These are phyloP conservation scores for Inga laurina DNA, from an alignment of 306 rosid genomes.

Conservation along the genomic window DNA sequence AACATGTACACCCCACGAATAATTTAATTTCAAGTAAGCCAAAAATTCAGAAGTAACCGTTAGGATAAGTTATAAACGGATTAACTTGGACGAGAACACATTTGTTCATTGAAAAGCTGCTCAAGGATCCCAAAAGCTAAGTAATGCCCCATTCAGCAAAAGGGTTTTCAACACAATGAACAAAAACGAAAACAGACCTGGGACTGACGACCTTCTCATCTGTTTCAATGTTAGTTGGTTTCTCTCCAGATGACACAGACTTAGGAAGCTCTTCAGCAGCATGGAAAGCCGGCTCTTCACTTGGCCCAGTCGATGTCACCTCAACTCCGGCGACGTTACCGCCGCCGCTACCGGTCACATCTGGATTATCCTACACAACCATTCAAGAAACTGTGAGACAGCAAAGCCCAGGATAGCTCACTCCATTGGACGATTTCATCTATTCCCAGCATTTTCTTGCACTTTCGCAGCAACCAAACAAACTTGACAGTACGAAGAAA, in stretches of 20 bases:
- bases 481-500: not conserved
- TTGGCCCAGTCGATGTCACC: constrained; percentile 42
- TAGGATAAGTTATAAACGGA: not conserved
- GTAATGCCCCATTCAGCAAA: not conserved
- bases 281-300: constrained; percentile 47
- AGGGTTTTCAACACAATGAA: not conserved
- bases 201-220: constrained; percentile 56
- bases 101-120: not conserved
- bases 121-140: constrained; percentile 10
- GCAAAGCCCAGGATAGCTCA: not conserved
- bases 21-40: not conserved
- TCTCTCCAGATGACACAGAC: constrained; percentile 53
- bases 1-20: not conserved
- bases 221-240: constrained; percentile 44
- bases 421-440: not conserved
- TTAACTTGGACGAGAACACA: not conserved
- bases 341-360: constrained; percentile 32
- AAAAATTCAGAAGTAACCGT: constrained; percentile 2
- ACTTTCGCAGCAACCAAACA: constrained; percentile 8
- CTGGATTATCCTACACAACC: constrained; percentile 47
- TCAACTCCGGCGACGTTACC: constrained; percentile 55
- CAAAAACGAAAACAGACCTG: constrained; percentile 45
- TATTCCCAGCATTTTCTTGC: not conserved
- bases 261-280: constrained; percentile 49
- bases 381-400: not conserved